phyloP scores from a whole-genome alignment of 495 filamentous ascomycete genomes.

The Tetracladium marchalianum region DNA sequence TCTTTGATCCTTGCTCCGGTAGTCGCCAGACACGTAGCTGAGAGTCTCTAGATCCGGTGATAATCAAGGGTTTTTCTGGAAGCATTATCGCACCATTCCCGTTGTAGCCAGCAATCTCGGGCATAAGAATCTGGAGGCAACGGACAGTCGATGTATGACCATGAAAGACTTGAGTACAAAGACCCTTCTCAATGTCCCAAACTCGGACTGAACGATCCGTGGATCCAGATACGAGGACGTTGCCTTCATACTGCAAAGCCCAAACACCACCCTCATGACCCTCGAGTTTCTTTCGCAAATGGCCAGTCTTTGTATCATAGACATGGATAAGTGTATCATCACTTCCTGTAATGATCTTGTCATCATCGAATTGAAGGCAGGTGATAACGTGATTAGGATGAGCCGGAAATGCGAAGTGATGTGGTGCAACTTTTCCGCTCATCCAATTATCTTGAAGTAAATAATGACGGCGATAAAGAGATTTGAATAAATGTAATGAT shows the following conservation, averaged over 20 bases:
- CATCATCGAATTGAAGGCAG: slow-evolving; percentile 92
- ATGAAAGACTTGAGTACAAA: slow-evolving; percentile 90
- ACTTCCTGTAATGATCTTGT: slow-evolving; percentile 95
- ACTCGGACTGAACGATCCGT: slow-evolving; percentile 94
- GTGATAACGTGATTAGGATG: slow-evolving; percentile 96
- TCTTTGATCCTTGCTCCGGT: slow-evolving; percentile 64
- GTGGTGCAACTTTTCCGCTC: slow-evolving; percentile 70
- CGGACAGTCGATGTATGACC: slow-evolving; percentile 96
- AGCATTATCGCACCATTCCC: slow-evolving; percentile 74
- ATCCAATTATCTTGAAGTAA: slow-evolving; percentile 89
- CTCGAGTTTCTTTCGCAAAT: slow-evolving; percentile 67
- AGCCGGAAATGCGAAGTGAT: slow-evolving; percentile 89
- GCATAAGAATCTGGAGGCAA: slow-evolving; percentile 90
- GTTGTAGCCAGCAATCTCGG: slow-evolving; percentile 61
- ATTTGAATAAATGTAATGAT: slow-evolving; percentile 88
- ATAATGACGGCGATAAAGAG: slow-evolving; percentile 84
- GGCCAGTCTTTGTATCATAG: slow-evolving; percentile 93
- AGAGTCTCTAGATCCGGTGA: slow-evolving; percentile 94
- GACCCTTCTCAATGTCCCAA: slow-evolving; percentile 90
- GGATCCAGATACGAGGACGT: slow-evolving; percentile 89
- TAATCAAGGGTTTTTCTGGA: slow-evolving; percentile 88
- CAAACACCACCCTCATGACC: slow-evolving; percentile 97
- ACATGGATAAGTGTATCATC: slow-evolving; percentile 98
- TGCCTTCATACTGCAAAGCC: slow-evolving; percentile 94
- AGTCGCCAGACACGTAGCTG: slow-evolving; percentile 93